Conservation (phyloP, 108 stramenopile species). For the Chaetoceros tenuissimus region DNA sequence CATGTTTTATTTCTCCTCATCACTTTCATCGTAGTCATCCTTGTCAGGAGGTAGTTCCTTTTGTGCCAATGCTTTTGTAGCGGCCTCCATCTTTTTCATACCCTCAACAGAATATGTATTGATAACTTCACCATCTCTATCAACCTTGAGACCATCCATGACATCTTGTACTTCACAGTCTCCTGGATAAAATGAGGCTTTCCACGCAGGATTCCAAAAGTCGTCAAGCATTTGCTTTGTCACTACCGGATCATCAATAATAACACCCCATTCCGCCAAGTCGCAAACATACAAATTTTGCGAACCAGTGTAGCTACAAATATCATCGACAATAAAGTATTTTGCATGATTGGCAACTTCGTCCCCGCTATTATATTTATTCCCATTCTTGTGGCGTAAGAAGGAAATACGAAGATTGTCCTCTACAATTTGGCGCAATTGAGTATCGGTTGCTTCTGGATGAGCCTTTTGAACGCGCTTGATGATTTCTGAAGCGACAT, state of each 20-base stretch:
- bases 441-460: constrained; percentile 18
- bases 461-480: constrained; percentile 22
- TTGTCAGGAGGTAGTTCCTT: too few species aligned
- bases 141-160: constrained; percentile 55
- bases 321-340: constrained; percentile 40
- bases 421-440: constrained; percentile 19
- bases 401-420: constrained; percentile 38
- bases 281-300: constrained; percentile 38
- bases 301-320: constrained; percentile 30
- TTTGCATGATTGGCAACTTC: constrained; percentile 12
- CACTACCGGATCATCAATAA: constrained; percentile 24
- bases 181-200: constrained; percentile 38
- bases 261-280: constrained; percentile 44
- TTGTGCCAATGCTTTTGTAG: too few species aligned
- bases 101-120: too few species aligned
- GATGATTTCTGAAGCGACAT: constrained; percentile 46
- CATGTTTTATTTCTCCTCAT: too few species aligned
- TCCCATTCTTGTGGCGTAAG: constrained; percentile 11
- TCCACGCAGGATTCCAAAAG: constrained; percentile 47
- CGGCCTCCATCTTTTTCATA: too few species aligned
- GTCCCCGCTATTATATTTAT: constrained; percentile 7
- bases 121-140: too few species aligned
- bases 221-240: constrained; percentile 15
- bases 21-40: too few species aligned
- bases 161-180: constrained; percentile 49